Percentiles rank a stretch among this genome's conserved stretches.
Conservation (phyloP, 352 stramenopile genomes). For the Pythium insidiosum region DNA sequence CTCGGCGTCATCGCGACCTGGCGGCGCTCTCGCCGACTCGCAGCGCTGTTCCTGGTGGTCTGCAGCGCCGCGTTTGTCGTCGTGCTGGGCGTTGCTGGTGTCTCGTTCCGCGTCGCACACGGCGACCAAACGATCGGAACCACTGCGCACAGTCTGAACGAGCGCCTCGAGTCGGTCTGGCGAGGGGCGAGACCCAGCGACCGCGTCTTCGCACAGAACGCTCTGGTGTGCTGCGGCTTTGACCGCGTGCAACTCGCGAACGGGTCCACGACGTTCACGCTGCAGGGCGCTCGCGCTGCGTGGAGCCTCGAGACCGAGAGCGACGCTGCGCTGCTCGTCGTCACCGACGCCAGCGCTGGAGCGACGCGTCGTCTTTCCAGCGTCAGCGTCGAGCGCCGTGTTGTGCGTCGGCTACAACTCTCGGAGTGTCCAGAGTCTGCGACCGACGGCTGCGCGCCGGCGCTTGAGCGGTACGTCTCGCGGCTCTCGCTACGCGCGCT, state of each 20-base stretch:
- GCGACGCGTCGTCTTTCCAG: background rate
- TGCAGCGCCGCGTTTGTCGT: slow-evolving; percentile 33
- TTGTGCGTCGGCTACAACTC: slow-evolving; percentile 8
- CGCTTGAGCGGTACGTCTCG: slow-evolving; percentile 11
- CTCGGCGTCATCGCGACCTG: slow-evolving; percentile 23
- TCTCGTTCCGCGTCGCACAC: slow-evolving; percentile 27
- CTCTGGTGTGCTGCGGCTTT: slow-evolving; percentile 16
- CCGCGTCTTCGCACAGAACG: slow-evolving; percentile 19
- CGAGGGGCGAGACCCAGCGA: slow-evolving; percentile 7
- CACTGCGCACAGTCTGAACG: too few species aligned
- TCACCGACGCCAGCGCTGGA: background rate
- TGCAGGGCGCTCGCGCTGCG: slow-evolving; percentile 4
- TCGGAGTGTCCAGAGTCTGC: slow-evolving; percentile 3
- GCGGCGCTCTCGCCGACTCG: slow-evolving; percentile 12
- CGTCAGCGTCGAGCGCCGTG: slow-evolving; percentile 3
- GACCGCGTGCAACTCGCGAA: slow-evolving; percentile 11
- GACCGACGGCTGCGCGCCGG: slow-evolving; percentile 5
- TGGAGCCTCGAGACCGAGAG: slow-evolving; percentile 1
- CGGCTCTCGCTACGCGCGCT: slow-evolving; percentile 7
- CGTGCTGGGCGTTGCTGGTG: slow-evolving; percentile 27
- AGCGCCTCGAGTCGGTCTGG: slow-evolving; percentile 14
- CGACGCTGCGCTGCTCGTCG: background rate
- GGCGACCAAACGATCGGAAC: slow-evolving; percentile 7
- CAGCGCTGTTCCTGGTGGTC: slow-evolving; percentile 20
- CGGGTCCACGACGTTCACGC: slow-evolving; percentile 9